phyloP scores from a whole-genome alignment of 441 rosid species.

The Eutrema salsugineum region DNA sequence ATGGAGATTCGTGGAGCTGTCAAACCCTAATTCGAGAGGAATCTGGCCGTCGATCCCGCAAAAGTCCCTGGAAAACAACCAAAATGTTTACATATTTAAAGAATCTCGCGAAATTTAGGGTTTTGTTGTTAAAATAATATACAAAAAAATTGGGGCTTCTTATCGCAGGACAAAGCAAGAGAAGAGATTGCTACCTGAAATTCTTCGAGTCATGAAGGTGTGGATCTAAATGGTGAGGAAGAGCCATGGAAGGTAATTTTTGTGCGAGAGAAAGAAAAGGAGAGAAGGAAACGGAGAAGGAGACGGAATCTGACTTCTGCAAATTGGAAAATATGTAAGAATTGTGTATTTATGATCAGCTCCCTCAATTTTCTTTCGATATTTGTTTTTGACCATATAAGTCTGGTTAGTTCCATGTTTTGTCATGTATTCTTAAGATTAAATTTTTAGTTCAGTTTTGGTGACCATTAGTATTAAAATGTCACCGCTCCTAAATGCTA shows the following conservation, averaged over 20 bases:
- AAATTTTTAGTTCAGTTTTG: neutral
- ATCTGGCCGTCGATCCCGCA: conserved; percentile 51
- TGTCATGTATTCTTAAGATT: neutral
- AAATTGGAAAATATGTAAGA: neutral
- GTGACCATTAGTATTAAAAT: no score
- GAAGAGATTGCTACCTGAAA: conserved; percentile 24
- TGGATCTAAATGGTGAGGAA: conserved; percentile 27
- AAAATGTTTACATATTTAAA: neutral
- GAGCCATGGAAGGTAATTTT: conserved; percentile 26
- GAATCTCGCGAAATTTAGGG: conserved; percentile 14
- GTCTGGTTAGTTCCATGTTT: neutral
- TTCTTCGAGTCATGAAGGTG: conserved; percentile 18
- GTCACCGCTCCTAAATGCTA: no score
- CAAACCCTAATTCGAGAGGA: conserved; percentile 43
- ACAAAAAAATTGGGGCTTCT: neutral
- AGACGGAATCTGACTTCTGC: conserved; percentile 9
- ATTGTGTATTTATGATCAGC: neutral
- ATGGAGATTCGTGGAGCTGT: conserved; percentile 39
- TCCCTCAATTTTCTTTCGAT: neutral
- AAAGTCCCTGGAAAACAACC: conserved; percentile 36
- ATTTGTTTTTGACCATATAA: neutral
- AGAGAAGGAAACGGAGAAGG: conserved; percentile 1
- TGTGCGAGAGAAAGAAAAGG: neutral
- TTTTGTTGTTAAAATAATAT: neutral
- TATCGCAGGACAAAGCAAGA: neutral